phyloP scores from a whole-genome alignment of 2,329 filamentous ascomycete genomes.

The Lachnellula subtilissima region DNA sequence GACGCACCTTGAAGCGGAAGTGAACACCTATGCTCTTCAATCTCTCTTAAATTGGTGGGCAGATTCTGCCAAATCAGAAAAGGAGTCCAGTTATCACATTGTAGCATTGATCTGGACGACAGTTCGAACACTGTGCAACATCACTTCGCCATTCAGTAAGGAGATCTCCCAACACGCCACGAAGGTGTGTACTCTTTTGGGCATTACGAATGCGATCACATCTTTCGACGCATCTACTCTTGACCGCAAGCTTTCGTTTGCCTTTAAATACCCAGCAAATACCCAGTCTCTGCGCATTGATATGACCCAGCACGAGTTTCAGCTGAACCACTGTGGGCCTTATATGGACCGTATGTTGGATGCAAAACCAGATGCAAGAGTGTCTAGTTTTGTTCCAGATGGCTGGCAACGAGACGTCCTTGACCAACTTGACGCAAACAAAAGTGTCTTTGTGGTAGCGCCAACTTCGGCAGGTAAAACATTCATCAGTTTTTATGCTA shows the following conservation, averaged over 20 bases:
- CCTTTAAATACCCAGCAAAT: constrained; percentile 36
- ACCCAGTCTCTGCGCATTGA: constrained; percentile 28
- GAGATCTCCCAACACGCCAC: constrained; percentile 35
- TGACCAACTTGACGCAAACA: constrained; percentile 65
- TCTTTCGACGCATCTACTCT: constrained; percentile 13
- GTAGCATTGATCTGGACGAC: constrained; percentile 44
- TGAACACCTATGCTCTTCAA: constrained; percentile 43
- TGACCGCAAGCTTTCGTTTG: constrained; percentile 42
- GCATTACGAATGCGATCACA: constrained; percentile 31
- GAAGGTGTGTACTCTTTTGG: constrained; percentile 30
- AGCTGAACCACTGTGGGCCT: constrained; percentile 63
- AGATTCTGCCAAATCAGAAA: constrained; percentile 32
- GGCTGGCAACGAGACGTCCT: constrained; percentile 71
- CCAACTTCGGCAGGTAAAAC: constrained; percentile 78
- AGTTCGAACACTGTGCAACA: constrained; percentile 34
- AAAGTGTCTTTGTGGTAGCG: constrained; percentile 70
- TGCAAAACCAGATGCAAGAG: constrained; percentile 60
- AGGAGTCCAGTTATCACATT: constrained; percentile 35
- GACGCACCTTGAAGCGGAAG: constrained; percentile 29
- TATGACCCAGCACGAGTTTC: constrained; percentile 52
- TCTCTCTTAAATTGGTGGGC: constrained; percentile 46
- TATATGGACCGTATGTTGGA: constrained; percentile 73
- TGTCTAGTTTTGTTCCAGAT: constrained; percentile 65
- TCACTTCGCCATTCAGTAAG: constrained; percentile 37
- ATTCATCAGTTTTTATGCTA: constrained; percentile 80